Percentiles rank a stretch among this genome's conserved stretches.
These are phyloP conservation scores for Akanthomyces dipterigenus DNA, from an alignment of 2,329 filamentous ascomycete species.

Conservation along the genomic window DNA sequence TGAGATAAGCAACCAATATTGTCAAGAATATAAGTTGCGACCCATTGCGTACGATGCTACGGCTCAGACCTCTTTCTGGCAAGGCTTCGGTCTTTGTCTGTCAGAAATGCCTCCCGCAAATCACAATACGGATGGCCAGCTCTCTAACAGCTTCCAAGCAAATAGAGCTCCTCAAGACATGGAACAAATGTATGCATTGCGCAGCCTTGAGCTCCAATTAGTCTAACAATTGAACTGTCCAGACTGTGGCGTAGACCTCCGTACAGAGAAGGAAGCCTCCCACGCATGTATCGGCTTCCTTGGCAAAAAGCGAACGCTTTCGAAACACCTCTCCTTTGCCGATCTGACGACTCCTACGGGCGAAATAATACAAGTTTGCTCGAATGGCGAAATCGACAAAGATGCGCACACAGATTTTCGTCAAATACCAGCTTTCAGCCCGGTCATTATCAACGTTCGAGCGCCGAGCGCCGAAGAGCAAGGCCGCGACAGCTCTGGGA, in stretches of 20 bases:
- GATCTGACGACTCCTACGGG: slow-evolving; percentile 37
- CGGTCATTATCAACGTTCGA: slow-evolving; percentile 43
- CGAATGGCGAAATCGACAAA: slow-evolving; percentile 30
- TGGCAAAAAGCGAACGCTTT: slow-evolving; percentile 59
- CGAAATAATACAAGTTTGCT: slow-evolving; percentile 39
- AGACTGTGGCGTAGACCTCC: slow-evolving; percentile 24
- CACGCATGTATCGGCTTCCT: slow-evolving; percentile 60
- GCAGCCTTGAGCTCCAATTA: not conserved
- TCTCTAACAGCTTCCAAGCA: slow-evolving; percentile 13
- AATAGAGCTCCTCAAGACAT: slow-evolving; percentile 21
- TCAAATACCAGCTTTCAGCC: slow-evolving; percentile 42
- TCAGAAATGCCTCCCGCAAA: not conserved
- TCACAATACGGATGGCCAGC: not conserved
- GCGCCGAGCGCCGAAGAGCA: slow-evolving; percentile 17
- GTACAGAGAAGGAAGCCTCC: slow-evolving; percentile 15
- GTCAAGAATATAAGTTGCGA: not conserved
- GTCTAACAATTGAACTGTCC: not conserved
- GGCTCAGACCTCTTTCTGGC: not conserved
- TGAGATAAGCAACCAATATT: not conserved
- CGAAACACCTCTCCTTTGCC: slow-evolving; percentile 65
- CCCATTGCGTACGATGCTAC: not conserved
- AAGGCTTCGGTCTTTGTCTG: not conserved
- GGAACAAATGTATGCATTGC: slow-evolving; percentile 25
- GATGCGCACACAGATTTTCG: slow-evolving; percentile 36
- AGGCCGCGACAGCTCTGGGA: slow-evolving; percentile 21